phyloP scores from a whole-genome alignment of 2,329 filamentous ascomycete species.

The Hypocreales sp. region DNA sequence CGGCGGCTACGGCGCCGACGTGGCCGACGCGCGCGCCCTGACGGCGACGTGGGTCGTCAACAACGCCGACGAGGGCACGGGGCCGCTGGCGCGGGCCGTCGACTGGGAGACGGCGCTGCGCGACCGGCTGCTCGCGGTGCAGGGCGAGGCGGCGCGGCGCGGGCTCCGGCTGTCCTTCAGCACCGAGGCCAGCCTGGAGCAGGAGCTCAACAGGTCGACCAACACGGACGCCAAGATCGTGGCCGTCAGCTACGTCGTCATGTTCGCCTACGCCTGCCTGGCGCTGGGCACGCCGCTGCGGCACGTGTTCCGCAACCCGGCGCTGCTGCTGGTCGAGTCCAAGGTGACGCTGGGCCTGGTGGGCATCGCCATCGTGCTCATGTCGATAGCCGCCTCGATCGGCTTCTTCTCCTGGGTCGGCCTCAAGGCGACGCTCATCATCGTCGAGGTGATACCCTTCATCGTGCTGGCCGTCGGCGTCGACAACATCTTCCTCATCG shows the following conservation, averaged over 20 bases:
- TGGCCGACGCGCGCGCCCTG: slow-evolving; percentile 62
- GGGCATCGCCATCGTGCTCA: slow-evolving; percentile 87
- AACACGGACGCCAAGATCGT: slow-evolving; percentile 98
- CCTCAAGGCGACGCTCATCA: slow-evolving; percentile 91
- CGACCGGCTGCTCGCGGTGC: slow-evolving; percentile 57
- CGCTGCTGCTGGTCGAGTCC: slow-evolving; percentile 78
- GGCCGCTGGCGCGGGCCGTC: slow-evolving; percentile 57
- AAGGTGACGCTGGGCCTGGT: slow-evolving; percentile 94
- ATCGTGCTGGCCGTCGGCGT: slow-evolving; percentile 92
- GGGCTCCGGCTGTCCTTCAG: slow-evolving; percentile 86
- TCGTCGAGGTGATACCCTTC: slow-evolving; percentile 96
- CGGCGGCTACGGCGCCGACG: slow-evolving; percentile 58
- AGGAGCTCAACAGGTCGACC: slow-evolving; percentile 94
- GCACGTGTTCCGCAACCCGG: slow-evolving; percentile 67
- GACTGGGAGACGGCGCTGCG: slow-evolving; percentile 80
- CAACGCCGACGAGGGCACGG: slow-evolving; percentile 63
- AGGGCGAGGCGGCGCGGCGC: slow-evolving; percentile 60
- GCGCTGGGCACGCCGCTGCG: slow-evolving; percentile 75
- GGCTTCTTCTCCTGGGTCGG: slow-evolving; percentile 85
- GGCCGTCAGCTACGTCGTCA: slow-evolving; percentile 90
- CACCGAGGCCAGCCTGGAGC: slow-evolving; percentile 85
- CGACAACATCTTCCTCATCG: slow-evolving; percentile 97
- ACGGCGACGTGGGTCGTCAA: slow-evolving; percentile 91
- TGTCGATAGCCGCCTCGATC: slow-evolving; percentile 93
- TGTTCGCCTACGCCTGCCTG: slow-evolving; percentile 94